Conservation (phyloP, 768 basidiomycete species). For the Hericium erinaceus region DNA sequence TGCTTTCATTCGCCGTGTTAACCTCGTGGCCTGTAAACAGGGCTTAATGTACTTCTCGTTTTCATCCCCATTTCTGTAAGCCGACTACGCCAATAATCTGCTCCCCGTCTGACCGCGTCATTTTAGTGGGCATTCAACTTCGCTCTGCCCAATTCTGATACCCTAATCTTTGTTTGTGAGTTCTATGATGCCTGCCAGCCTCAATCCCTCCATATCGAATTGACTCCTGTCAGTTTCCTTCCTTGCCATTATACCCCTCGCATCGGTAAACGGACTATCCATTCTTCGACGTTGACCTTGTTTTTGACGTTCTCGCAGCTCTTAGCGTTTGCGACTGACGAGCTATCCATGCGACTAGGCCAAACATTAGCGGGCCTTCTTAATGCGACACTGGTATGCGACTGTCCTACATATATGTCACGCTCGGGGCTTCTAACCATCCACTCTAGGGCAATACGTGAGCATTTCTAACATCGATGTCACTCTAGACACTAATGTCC, state of each 20-base stretch:
- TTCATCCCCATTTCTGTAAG: slow-evolving; percentile 66
- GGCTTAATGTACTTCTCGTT: slow-evolving; percentile 60
- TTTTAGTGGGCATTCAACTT: slow-evolving; percentile 68
- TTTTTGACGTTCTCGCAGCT: slow-evolving; percentile 32
- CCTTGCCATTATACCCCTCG: slow-evolving; percentile 76
- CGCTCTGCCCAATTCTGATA: slow-evolving; percentile 35
- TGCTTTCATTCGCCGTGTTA: neutral
- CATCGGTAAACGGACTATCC: slow-evolving; percentile 41
- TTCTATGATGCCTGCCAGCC: slow-evolving; percentile 5
- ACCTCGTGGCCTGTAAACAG: slow-evolving; percentile 25
- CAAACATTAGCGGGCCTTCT: slow-evolving; percentile 77
- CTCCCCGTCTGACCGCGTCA: slow-evolving; percentile 1
- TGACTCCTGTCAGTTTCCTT: slow-evolving; percentile 46
- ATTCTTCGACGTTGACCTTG: neutral
- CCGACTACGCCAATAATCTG: neutral
- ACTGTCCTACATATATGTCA: neutral
- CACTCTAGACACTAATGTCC: neutral
- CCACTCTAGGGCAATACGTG: slow-evolving; percentile 21
- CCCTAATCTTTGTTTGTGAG: slow-evolving; percentile 68
- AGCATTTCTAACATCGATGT: neutral
- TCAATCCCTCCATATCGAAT: neutral
- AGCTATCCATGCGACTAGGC: slow-evolving; percentile 72
- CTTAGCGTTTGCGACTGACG: slow-evolving; percentile 79
- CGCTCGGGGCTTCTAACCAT: neutral
- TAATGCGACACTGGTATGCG: slow-evolving; percentile 72